phyloP scores from a whole-genome alignment of 1,284 basidiomycete species.

The Trametes pubescens region DNA sequence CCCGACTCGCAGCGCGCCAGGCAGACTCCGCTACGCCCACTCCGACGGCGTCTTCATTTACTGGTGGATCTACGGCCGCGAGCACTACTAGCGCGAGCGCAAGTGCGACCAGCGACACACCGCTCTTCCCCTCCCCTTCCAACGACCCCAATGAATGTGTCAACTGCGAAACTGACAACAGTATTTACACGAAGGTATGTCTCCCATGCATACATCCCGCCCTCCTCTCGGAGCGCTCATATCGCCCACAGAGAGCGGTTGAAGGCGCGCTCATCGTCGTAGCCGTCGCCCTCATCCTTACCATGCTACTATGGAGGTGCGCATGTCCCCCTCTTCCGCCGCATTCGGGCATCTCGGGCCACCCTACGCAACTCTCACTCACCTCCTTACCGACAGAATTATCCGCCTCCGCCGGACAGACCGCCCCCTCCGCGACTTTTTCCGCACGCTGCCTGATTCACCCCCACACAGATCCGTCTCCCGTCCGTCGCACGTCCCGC shows the following conservation, averaged over 20 bases:
- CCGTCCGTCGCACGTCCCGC: conserved; percentile 27
- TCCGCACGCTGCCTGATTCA: conserved; percentile 18
- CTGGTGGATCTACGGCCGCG: neutral
- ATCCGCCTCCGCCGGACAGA: conserved; percentile 20
- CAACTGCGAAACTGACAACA: conserved; percentile 6
- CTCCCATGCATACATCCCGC: no score
- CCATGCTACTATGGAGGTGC: conserved; percentile 26
- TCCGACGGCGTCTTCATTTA: neutral
- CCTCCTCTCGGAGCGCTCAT: neutral
- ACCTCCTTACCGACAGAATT: conserved; percentile 1
- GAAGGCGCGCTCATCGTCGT: conserved; percentile 29
- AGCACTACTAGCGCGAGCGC: neutral
- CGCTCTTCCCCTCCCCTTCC: conserved; percentile 27
- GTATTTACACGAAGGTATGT: conserved; percentile 25
- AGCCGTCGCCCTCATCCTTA: conserved; percentile 20
- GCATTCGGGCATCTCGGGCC: neutral
- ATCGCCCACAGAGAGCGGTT: conserved; percentile 19
- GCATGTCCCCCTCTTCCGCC: neutral
- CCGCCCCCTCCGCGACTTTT: conserved; percentile 28
- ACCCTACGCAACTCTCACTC: neutral
- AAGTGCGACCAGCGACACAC: conserved; percentile 16
- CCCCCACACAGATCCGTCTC: conserved; percentile 9
- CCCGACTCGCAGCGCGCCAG: neutral
- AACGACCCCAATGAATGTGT: conserved; percentile 5
- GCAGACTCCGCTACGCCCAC: conserved; percentile 1